Percentiles rank a stretch among this genome's conserved stretches.
These are phyloP conservation scores for Mimosa bimucronata DNA, from an alignment of 306 rosid species.

Conservation along the genomic window DNA sequence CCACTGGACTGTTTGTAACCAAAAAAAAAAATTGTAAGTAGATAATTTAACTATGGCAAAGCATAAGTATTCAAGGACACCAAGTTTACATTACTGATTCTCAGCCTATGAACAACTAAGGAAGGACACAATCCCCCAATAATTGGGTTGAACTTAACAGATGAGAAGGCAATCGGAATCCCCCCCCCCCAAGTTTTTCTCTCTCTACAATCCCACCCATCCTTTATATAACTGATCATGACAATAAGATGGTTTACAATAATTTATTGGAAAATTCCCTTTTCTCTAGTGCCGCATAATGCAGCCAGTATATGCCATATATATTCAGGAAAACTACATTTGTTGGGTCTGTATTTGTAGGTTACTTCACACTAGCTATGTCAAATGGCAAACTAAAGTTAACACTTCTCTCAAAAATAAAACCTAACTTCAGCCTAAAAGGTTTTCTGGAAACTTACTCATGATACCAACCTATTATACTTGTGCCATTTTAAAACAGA, in stretches of 20 bases:
- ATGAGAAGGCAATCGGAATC: neutral
- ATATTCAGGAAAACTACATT: neutral
- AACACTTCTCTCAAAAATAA: slow-evolving; percentile 10
- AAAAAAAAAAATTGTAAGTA: slow-evolving; percentile 24
- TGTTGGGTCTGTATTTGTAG: neutral
- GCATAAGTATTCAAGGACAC: neutral
- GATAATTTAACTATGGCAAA: slow-evolving; percentile 18
- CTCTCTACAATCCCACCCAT: too few relatives aligned
- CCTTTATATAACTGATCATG: neutral
- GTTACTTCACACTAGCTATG: slow-evolving; percentile 4
- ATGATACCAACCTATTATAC: neutral
- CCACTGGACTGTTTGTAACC: slow-evolving; percentile 77
- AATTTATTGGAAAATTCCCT: neutral
- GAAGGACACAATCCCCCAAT: neutral
- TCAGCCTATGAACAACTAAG: neutral
- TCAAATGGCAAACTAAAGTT: neutral
- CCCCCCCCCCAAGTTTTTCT: neutral
- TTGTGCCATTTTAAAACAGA: neutral
- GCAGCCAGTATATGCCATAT: neutral
- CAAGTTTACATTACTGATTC: slow-evolving; percentile 18
- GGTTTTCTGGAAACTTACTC: neutral
- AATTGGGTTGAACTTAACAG: neutral
- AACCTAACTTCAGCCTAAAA: neutral
- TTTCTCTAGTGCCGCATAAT: neutral
- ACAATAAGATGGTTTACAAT: too few relatives aligned